Evolutionary conservation across 2,329 filamentous ascomycete genomes (phyloP), one percentile per base, ranked within the genome.

Genomic region (Pyricularia sp.): DNA sequence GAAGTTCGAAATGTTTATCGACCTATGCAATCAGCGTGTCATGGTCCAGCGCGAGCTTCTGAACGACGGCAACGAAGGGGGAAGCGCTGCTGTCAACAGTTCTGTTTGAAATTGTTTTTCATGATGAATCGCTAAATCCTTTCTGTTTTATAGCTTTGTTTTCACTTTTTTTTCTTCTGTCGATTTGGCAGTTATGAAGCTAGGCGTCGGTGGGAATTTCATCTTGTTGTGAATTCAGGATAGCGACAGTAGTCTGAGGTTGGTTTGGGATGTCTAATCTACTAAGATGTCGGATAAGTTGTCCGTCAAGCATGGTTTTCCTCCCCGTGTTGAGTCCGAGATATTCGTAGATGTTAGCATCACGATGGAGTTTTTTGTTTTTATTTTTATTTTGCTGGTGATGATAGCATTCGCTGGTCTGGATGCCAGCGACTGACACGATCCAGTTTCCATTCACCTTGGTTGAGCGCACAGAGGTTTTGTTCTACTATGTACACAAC

Each of bases 1-100:
- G 67, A 85, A 82, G 71, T 88, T 87, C 69, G 85, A 88, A 73
- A 85, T 86, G 81, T 88, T 88, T 64, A 87, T 88, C 70, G 85
- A 88, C 72, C 86, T 88, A 65, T 88, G 85, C 72, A 88, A 88
- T 69, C 80, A 86, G 71, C 77, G 85, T 62, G 85, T 88, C 67
- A 88, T 88, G 78, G 78, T 86, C 64, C 83, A 85, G 72, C 77
- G 84, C 63, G 81, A 85, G 70, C 78, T 81, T 67, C 75, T 87
- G 16, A 69, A 67, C 1, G 72, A 72, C 59, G 70, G 68, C 65
- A 72, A 71, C 26, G 72, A 73, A n/a, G 67, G 66, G 30, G 66
- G 64, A 9, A 57, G 40, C 16, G 66, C 65, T 4, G 62, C 49
- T 10, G 28, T 57, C n/a, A 57, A 57, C 24, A 57, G 22, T 26